Conservation (phyloP, 139 green algal species). For the Tetraselmis chui region DNA sequence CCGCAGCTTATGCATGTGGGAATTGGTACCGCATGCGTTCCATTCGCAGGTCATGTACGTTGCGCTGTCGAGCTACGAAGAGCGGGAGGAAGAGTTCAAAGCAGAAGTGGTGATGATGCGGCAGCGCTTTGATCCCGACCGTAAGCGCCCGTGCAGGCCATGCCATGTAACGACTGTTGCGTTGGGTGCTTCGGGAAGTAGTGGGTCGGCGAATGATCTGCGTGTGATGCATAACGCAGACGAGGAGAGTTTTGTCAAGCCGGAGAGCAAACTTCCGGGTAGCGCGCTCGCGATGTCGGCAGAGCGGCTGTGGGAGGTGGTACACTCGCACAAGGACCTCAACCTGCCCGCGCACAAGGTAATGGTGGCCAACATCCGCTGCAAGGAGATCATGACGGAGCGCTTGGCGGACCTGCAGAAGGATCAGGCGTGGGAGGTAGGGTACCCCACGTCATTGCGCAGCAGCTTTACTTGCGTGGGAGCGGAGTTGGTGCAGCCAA, state of each 20-base stretch:
- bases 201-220: no score
- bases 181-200: no score
- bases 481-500: no score
- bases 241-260: background rate
- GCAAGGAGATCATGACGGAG: slow-evolving; percentile 73
- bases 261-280: slow-evolving; percentile 47
- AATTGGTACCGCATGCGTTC: no score
- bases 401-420: slow-evolving; percentile 50
- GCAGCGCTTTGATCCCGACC: slow-evolving; percentile 60
- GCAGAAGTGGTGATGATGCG: slow-evolving; percentile 65
- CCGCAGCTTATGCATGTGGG: no score
- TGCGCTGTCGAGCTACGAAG: slow-evolving; percentile 87
- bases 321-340: slow-evolving; percentile 90
- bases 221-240: background rate
- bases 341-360: slow-evolving; percentile 95
- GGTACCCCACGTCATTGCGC: no score
- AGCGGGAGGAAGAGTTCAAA: slow-evolving; percentile 84
- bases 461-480: no score
- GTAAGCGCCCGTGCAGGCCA: slow-evolving; percentile 16
- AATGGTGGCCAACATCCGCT: slow-evolving; percentile 96
- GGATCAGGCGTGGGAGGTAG: slow-evolving; percentile 52
- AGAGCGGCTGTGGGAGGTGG: slow-evolving; percentile 81
- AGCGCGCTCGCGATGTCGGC: slow-evolving; percentile 69
- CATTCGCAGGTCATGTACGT: slow-evolving; percentile 65
- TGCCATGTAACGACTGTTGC: background rate